Base-by-base conservation (phyloP, 305 asterid genomes). In the Solanum hybrid region DNA sequence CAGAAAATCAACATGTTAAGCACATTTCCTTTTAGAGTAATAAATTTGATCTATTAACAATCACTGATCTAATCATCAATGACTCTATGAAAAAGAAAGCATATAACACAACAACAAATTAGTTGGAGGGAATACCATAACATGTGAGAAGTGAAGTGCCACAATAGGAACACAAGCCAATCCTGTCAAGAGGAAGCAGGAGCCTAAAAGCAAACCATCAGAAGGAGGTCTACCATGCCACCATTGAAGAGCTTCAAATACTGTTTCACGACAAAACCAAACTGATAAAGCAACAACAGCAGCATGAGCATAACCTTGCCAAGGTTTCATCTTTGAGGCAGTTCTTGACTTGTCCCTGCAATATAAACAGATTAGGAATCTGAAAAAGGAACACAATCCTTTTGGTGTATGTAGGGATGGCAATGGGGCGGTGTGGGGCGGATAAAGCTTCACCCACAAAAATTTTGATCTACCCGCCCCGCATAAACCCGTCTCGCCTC, bases 161-260 rank as follows among this genome's bases (percentile, higher is more conserved):
- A 97, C 96, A 89, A 98, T 96, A 13, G 99, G 99, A 56, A 97
- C 86, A 91, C 98, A 96, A 92, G 97, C 98, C 93, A 98, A 93
- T 90, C 98, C 99, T 51, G 93, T 92, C 95, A 97, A 92, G 90
- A 96, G 95, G 89, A 97, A 95, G 95, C 98, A 96, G 86, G 96
- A 92, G 71, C 99, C 99, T 90, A 97, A 92, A 88, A 96, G 96
- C 92, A 98, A 94, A 89, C 99, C 99, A 92, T 96, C 99, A 51
- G 99, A 95, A 86, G 99, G 99, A 91, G 98, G 92, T 92, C 99
- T 96, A 88, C 99, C 99, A 90, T 95, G 90, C 99, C 98, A 98
- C 99, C 99, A 98, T 82, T 95, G 99, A 90, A 98, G 98, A 92
- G 97, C 97, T 93, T 98, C 99, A 91, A 98, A 98, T 89, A 98